Percentiles rank a stretch among this genome's conserved stretches.
Evolutionary conservation across 192 early-diverging fungal species (phyloP).

Genomic region (Linnemannia zychae): DNA sequence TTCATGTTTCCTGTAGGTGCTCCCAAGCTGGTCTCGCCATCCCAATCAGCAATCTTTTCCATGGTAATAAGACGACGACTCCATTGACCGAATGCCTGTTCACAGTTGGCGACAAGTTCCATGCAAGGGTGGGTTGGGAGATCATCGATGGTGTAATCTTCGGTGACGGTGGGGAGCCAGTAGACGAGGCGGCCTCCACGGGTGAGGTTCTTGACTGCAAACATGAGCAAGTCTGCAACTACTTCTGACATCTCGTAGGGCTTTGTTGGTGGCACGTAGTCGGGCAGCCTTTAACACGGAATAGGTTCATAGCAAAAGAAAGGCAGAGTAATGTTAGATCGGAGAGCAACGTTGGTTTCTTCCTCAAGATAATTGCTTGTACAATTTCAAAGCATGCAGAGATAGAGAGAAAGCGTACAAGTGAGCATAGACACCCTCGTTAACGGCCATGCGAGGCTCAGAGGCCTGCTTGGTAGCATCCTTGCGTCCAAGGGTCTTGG

Average conservation of each 20-base stretch:
- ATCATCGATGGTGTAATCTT: conserved; percentile 84
- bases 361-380: too few species aligned
- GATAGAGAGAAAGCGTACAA: conserved; percentile 35
- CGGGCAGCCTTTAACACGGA: conserved; percentile 64
- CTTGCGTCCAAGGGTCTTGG: conserved; percentile 88
- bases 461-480: conserved; percentile 59
- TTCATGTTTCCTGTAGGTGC: conserved; percentile 49
- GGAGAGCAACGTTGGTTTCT: neutral
- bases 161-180: conserved; percentile 95
- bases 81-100: conserved; percentile 97
- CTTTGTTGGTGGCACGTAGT: conserved; percentile 91
- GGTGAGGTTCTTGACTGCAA: conserved; percentile 83
- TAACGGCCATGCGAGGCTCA: conserved; percentile 57
- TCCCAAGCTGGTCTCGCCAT: conserved; percentile 29
- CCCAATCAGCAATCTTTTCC: conserved; percentile 81
- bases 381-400: neutral
- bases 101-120: conserved; percentile 88
- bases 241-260: conserved; percentile 97
- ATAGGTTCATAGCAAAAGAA: conserved; percentile 6
- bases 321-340: neutral
- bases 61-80: conserved; percentile 92
- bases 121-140: conserved; percentile 88
- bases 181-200: conserved; percentile 92
- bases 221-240: conserved; percentile 83
- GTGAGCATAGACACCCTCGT: conserved; percentile 60